Evolutionary conservation across 805 yeast genomes (phyloP).

Genomic region (Yamadazyma phyllophila): DNA sequence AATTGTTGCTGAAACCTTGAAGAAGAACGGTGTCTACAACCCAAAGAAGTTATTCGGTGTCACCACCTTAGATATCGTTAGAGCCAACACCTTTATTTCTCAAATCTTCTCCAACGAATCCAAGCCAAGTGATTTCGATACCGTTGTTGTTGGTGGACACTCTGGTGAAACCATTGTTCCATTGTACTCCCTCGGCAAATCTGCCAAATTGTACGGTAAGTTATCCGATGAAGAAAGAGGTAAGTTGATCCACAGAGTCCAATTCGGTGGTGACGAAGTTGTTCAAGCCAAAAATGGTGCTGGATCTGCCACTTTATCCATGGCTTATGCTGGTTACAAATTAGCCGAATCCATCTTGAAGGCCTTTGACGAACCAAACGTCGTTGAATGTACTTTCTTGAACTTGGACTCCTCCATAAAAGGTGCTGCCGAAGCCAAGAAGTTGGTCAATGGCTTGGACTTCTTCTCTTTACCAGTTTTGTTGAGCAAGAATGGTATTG

Average conservation of each 20-base stretch:
- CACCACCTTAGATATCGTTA: constrained; percentile 81
- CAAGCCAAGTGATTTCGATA: constrained; percentile 51
- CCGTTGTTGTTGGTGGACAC: constrained; percentile 91
- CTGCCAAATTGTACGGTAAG: constrained; percentile 33
- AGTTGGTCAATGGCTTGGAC: constrained; percentile 41
- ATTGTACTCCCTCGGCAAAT: constrained; percentile 51
- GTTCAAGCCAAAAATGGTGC: constrained; percentile 83
- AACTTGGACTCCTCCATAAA: constrained; percentile 47
- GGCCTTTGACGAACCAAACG: constrained; percentile 43
- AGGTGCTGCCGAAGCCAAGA: constrained; percentile 52
- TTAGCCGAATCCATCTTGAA: constrained; percentile 66
- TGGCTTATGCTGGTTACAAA: constrained; percentile 84
- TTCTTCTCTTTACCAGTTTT: constrained; percentile 66
- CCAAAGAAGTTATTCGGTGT: constrained; percentile 81
- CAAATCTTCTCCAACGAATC: constrained; percentile 46
- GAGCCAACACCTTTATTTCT: constrained; percentile 80
- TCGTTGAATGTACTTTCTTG: constrained; percentile 51
- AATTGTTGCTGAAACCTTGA: constrained; percentile 76
- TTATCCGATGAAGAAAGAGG: constrained; percentile 61
- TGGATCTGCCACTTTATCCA: constrained; percentile 81
- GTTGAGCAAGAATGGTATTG: constrained; percentile 54
- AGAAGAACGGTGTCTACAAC: constrained; percentile 63
- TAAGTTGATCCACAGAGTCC: constrained; percentile 81
- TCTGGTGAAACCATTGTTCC: constrained; percentile 95
- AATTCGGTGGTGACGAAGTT: constrained; percentile 89